Evolutionary conservation across 768 basidiomycete species (phyloP), one percentile per base, ranked within the genome.

Genomic region (Hortiboletus campestris): DNA sequence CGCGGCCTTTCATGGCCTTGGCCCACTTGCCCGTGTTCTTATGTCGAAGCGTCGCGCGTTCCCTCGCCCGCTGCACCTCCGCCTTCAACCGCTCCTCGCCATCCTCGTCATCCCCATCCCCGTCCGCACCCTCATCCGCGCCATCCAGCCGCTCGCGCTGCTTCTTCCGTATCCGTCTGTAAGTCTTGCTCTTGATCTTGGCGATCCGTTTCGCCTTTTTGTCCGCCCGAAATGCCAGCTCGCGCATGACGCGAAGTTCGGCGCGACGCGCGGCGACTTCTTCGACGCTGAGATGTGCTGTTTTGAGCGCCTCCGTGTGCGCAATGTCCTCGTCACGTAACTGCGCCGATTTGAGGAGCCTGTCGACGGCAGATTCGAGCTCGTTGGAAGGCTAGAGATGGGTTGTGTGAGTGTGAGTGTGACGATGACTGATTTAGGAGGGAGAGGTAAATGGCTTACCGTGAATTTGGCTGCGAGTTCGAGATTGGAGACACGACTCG

Each of bases 151-250:
- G 84, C 55, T 86, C 89, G 44, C 81, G 80, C 65, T 88, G 83
- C 67, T 89, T 94, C 69, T 91, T 81, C 65, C 85, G 86, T 45
- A 98, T 78, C 60, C 88, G 87, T 29, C 94, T 80, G 68, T 94
- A 98, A 2, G 91, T 84, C 74, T 94, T 96, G 70, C 89, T 92
- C 77, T 98, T 98, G 74, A 99, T 99, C 75, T 95, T 98, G 20
- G 88, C 84, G 17, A 96, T 78, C 17, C 95, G 84, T 66, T 89
- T 89, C 17, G 94, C 91, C 69, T 96, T 94, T 35, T 83, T 76
- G 63, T 98, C 96, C 0, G 93, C 93, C 6, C 95, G 85, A 75
- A 96, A 97, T 77, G 94, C 88, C 39, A 98, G 79, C 63, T 97
- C 95, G 19, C 96, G 88, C 83, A 92, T 91, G 67, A 85, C 84